Conservation (phyloP, 805 yeast genomes). For the Yarrowia porcina region DNA sequence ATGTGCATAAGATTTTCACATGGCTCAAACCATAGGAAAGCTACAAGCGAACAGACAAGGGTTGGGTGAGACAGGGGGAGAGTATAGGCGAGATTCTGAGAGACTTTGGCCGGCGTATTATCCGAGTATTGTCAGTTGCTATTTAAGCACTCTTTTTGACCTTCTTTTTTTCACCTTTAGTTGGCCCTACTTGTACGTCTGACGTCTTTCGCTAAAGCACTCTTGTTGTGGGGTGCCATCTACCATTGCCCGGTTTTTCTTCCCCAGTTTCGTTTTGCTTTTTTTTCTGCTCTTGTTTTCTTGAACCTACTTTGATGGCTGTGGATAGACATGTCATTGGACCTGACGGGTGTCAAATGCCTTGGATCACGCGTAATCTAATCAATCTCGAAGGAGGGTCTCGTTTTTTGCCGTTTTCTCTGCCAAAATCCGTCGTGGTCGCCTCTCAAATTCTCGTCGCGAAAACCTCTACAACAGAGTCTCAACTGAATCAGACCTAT, state of each 20-base stretch:
- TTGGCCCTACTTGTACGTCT: not conserved
- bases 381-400: not conserved
- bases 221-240: not conserved
- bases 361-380: not conserved
- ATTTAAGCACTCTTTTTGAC: no score
- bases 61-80: constrained; percentile 18
- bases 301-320: not conserved
- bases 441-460: not conserved
- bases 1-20: constrained; percentile 24
- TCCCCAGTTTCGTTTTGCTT: not conserved
- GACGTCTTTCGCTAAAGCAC: not conserved
- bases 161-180: not conserved
- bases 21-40: not conserved
- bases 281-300: not conserved
- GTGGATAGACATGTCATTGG: not conserved
- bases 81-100: not conserved
- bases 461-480: not conserved
- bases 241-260: not conserved
- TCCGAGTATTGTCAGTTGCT: not conserved
- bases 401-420: not conserved
- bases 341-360: not conserved
- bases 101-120: not conserved
- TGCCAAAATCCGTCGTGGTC: no score
- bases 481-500: not conserved
- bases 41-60: constrained; percentile 12